phyloP scores from a whole-genome alignment of 768 basidiomycete species.

The Boletus reticulatus region DNA sequence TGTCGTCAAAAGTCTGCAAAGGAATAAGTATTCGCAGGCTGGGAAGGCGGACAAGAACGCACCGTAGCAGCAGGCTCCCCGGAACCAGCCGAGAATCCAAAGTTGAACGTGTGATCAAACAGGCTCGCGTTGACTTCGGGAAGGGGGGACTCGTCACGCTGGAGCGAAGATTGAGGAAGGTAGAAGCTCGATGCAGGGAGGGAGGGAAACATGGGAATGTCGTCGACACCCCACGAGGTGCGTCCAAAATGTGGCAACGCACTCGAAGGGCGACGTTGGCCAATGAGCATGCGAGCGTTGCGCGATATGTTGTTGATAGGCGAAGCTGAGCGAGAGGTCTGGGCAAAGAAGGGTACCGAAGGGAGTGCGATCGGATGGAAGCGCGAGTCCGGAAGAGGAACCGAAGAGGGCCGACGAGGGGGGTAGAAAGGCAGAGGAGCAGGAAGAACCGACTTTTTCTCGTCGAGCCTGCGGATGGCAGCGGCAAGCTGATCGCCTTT shows the following conservation, averaged over 20 bases:
- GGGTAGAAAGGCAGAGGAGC: constrained; percentile 28
- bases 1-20: constrained; percentile 20
- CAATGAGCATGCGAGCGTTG: constrained; percentile 38
- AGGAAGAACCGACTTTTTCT: constrained; percentile 1
- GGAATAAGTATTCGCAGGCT: background rate
- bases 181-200: constrained; percentile 1
- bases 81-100: constrained; percentile 21
- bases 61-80: constrained; percentile 16
- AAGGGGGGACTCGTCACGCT: constrained; percentile 45
- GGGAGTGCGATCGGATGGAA: constrained; percentile 45
- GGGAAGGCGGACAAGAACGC: background rate
- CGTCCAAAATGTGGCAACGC: constrained; percentile 38
- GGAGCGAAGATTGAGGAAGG: constrained; percentile 26
- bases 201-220: constrained; percentile 25
- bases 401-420: constrained; percentile 59
- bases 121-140: constrained; percentile 49
- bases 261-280: constrained; percentile 50
- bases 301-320: constrained; percentile 46
- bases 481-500: constrained; percentile 67
- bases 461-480: constrained; percentile 56
- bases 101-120: constrained; percentile 44
- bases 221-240: constrained; percentile 25
- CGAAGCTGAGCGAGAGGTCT: constrained; percentile 41
- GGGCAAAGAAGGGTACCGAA: constrained; percentile 39
- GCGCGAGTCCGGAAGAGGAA: constrained; percentile 50